Evolutionary conservation across 768 basidiomycete species (phyloP).

Genomic region (Mycena leptocephala): DNA sequence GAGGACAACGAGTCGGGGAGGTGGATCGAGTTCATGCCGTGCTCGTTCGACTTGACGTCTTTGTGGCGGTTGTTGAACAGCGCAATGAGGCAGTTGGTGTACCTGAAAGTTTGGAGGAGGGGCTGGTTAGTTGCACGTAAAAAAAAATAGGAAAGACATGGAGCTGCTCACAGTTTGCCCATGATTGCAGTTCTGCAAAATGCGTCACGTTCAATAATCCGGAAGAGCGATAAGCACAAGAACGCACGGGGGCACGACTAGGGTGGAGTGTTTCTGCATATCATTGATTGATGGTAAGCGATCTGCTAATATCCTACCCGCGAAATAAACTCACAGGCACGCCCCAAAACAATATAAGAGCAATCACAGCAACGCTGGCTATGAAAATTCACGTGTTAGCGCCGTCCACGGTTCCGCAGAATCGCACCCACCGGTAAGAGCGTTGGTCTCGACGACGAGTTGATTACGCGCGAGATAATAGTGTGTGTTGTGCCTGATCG

Average conservation of each 20-base stretch:
- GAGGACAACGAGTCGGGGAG: neutral
- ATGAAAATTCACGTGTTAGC: neutral
- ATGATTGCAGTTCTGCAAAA: conserved; percentile 26
- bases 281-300: neutral
- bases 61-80: conserved; percentile 27
- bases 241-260: conserved; percentile 29
- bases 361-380: conserved; percentile 32
- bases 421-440: conserved; percentile 27
- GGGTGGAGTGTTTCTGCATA: conserved; percentile 14
- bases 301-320: neutral
- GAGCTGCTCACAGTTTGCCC: conserved; percentile 27
- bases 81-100: conserved; percentile 29
- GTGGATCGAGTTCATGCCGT: conserved; percentile 17
- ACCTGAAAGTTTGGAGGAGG: neutral
- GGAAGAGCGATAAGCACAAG: neutral
- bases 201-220: neutral
- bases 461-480: conserved; percentile 24
- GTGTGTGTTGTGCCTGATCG: neutral
- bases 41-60: neutral
- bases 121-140: neutral
- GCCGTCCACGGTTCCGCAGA: no score
- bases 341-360: conserved; percentile 27
- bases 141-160: neutral
- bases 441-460: conserved; percentile 37
- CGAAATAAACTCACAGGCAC: conserved; percentile 17